A percentile compares a stretch with the other conserved stretches of the same genome.
Conservation (phyloP, 2,329 filamentous ascomycete species). For the Hymenoscyphus scutula region DNA sequence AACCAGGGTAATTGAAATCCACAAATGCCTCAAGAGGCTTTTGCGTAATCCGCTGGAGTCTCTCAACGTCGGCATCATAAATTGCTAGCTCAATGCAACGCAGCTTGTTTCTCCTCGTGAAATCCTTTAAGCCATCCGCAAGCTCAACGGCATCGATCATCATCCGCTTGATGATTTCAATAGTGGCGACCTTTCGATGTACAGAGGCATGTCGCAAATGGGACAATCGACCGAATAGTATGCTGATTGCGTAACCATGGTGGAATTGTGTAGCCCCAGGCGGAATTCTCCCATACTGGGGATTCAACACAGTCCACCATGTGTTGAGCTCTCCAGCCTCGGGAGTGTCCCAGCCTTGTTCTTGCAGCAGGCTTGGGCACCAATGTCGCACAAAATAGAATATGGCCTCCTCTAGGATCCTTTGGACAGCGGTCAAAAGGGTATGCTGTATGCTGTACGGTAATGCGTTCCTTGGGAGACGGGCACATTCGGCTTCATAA, state of each 20-base stretch:
- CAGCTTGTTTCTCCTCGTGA: constrained; percentile 9
- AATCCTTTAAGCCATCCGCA: constrained; percentile 4
- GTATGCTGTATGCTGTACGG: constrained; percentile 4
- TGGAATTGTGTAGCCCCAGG: neutral
- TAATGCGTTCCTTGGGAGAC: neutral
- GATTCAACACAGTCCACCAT: constrained; percentile 6
- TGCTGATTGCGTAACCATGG: neutral
- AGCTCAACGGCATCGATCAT: constrained; percentile 10
- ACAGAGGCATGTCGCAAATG: constrained; percentile 14
- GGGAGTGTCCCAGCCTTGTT: constrained; percentile 6
- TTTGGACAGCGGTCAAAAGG: constrained; percentile 5
- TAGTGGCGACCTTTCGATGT: neutral
- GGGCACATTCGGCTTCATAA: neutral
- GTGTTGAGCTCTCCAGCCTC: constrained; percentile 10
- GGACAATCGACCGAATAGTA: constrained; percentile 4
- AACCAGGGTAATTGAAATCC: neutral
- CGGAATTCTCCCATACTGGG: neutral
- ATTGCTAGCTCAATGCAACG: constrained; percentile 6
- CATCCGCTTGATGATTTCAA: constrained; percentile 10
- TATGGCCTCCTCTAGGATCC: constrained; percentile 9
- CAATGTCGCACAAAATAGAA: constrained; percentile 9
- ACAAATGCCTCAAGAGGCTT: constrained; percentile 6
- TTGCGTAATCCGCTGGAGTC: neutral
- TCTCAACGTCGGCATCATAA: neutral
- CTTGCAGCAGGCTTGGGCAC: constrained; percentile 3